Evolutionary conservation across 176 grass and related monocot species (phyloP).

Genomic region (Oryza glaberrima): DNA sequence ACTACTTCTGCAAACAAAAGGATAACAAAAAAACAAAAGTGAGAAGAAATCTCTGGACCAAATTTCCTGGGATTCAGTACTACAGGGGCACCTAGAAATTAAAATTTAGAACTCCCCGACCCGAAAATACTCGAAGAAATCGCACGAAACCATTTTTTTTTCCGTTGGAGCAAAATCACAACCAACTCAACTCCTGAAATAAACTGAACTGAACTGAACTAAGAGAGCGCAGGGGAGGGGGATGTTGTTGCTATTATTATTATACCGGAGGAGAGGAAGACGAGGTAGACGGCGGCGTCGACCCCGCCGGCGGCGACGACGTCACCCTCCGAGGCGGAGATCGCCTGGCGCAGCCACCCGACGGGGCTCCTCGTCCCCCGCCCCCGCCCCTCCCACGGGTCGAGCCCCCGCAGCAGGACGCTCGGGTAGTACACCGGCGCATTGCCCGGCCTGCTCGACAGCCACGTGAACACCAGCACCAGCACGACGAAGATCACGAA

Average conservation of each 20-base stretch:
- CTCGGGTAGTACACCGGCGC: slow-evolving; percentile 87
- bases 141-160: not conserved
- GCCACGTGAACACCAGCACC: slow-evolving; percentile 73
- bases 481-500: slow-evolving; percentile 76
- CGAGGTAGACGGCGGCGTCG: slow-evolving; percentile 84
- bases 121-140: not conserved
- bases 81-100: not conserved
- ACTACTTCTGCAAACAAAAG: not conserved
- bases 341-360: slow-evolving; percentile 66
- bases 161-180: not conserved
- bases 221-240: not conserved
- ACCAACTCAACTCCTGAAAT: not conserved
- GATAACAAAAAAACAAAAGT: not conserved
- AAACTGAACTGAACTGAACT: not conserved
- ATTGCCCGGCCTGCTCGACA: slow-evolving; percentile 74
- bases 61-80: not conserved
- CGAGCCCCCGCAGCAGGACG: slow-evolving; percentile 66
- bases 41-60: not conserved
- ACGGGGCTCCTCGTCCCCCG: slow-evolving; percentile 58
- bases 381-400: slow-evolving; percentile 61
- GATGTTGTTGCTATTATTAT: too few relatives aligned
- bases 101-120: not conserved
- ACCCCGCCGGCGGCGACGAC: slow-evolving; percentile 71
- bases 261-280: slow-evolving; percentile 83
- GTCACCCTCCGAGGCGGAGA: slow-evolving; percentile 60